Conservation (phyloP, 2,329 filamentous ascomycete species). For the Albifimbria verrucaria region DNA sequence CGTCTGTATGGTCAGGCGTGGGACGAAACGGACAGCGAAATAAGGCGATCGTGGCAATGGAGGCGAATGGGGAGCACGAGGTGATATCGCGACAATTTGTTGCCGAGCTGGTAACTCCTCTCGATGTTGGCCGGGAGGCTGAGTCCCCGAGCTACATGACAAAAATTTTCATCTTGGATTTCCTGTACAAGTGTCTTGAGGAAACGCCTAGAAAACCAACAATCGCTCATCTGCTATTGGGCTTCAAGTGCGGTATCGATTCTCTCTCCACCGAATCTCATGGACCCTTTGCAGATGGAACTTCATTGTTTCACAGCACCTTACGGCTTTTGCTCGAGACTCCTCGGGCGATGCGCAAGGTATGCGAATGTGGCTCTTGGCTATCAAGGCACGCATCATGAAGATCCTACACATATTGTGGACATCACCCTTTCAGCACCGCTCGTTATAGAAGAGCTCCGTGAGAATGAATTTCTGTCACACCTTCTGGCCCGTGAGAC, state of each 20-base stretch:
- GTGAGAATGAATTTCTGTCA: conserved; percentile 76
- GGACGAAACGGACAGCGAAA: conserved; percentile 66
- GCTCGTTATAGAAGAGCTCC: conserved; percentile 75
- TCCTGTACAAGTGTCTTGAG: conserved; percentile 76
- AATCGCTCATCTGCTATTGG: conserved; percentile 85
- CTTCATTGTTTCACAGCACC: conserved; percentile 81
- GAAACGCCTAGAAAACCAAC: conserved; percentile 75
- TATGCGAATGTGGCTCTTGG: conserved; percentile 66
- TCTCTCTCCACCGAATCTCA: conserved; percentile 65
- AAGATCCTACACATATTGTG: conserved; percentile 78
- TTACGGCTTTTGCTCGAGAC: conserved; percentile 68
- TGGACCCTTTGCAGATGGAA: conserved; percentile 66
- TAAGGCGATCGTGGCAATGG: conserved; percentile 84
- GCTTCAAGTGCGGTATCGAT: conserved; percentile 75
- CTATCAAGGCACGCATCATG: conserved; percentile 65
- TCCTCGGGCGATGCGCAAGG: conserved; percentile 60
- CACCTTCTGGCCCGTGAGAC: conserved; percentile 69
- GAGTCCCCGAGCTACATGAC: conserved; percentile 72
- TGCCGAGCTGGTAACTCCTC: conserved; percentile 61
- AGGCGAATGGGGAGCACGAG: conserved; percentile 75
- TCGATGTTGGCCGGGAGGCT: conserved; percentile 71
- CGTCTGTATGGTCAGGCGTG: conserved; percentile 63
- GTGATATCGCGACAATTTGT: conserved; percentile 74
- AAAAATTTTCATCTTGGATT: conserved; percentile 81
- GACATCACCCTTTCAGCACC: conserved; percentile 75